Conservation (phyloP, 805 yeast species). For the Candida loeiensis region DNA sequence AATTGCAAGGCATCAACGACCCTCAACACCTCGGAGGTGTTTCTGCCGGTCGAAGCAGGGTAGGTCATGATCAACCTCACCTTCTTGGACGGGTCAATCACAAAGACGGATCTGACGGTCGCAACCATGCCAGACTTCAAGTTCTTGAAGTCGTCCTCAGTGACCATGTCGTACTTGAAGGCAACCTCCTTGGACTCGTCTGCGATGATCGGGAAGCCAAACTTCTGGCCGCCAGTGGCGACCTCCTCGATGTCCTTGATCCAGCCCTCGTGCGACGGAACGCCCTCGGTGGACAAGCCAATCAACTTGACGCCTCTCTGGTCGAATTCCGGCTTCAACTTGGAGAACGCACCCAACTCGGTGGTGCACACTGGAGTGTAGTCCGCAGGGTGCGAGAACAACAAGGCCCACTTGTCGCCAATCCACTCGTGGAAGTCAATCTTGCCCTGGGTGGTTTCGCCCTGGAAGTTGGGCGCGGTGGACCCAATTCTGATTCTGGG, state of each 20-base stretch:
- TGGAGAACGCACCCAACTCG: slow-evolving; percentile 73
- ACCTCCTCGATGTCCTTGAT: slow-evolving; percentile 69
- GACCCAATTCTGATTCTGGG: slow-evolving; percentile 54
- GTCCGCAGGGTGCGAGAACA: slow-evolving; percentile 76
- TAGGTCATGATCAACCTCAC: slow-evolving; percentile 61
- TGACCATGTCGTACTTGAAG: slow-evolving; percentile 63
- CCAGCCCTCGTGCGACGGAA: slow-evolving; percentile 63
- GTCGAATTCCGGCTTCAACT: slow-evolving; percentile 64
- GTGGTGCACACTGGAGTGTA: slow-evolving; percentile 80
- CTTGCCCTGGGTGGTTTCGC: slow-evolving; percentile 61
- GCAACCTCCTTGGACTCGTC: slow-evolving; percentile 63
- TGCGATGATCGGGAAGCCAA: slow-evolving; percentile 66
- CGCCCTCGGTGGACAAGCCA: slow-evolving; percentile 64
- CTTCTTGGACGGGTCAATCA: slow-evolving; percentile 65
- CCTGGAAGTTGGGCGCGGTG: slow-evolving; percentile 64
- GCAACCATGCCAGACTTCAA: slow-evolving; percentile 60
- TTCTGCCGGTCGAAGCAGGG: slow-evolving; percentile 74
- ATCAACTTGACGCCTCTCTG: slow-evolving; percentile 63
- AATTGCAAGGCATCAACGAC: slow-evolving; percentile 67
- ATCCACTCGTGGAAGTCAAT: slow-evolving; percentile 61
- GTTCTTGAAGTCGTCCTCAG: slow-evolving; percentile 64
- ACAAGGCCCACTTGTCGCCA: slow-evolving; percentile 60
- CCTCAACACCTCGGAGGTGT: slow-evolving; percentile 70
- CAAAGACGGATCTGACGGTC: slow-evolving; percentile 68
- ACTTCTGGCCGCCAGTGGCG: slow-evolving; percentile 48